Base-by-base conservation (phyloP, 768 basidiomycete species). In the Sarcodon sp. region DNA sequence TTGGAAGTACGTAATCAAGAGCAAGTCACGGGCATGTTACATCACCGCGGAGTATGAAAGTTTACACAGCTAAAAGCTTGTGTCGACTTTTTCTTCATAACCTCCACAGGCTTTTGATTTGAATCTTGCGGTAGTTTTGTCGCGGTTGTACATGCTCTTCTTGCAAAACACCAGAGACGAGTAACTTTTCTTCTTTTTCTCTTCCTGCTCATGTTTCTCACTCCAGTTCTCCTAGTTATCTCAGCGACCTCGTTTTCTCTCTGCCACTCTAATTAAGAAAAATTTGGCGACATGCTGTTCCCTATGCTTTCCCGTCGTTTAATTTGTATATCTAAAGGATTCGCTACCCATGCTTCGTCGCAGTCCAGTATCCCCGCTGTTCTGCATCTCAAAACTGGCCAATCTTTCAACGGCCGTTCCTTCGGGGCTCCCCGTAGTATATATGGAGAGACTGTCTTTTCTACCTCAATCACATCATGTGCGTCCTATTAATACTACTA, bases 401-500 rank as follows among this genome's bases (percentile, higher is more conserved):
- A 99, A 66, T 86, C 87, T 7, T 99, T 96, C 75, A 60, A 69
- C 45, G 96, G 96, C 16, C 77, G 78, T 37, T 84, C 85, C 4
- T 99, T 99, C 62, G 96, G 96, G 53, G 81, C 87, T 21, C 80
- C 81, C 39, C 80, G 72, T 58, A 91, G 87, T 59, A 78, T 82
- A 47, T 98, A 77, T 67, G 96, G 96, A 47, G 96, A 99, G 72
- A 96, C 94, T 1, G 96, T 99, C 31, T 99, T 99, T 66, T 94
- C 91, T 11, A 99, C 96, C 33, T 93, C 91, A 38, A 99, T 99
- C 63, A 99, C 96, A 1, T 96, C 92, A 36, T 99, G 92, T 91
- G 53, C 56, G 86, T 71, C 7, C 4, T 46, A 12, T 27, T 47
- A 49, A 46, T 32, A 12, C 43, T 3, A 16, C 6, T 10, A 16